These are phyloP conservation scores for Tympanopsis confertula DNA, from an alignment of 2,329 filamentous ascomycete genomes.

Conservation along the genomic window DNA sequence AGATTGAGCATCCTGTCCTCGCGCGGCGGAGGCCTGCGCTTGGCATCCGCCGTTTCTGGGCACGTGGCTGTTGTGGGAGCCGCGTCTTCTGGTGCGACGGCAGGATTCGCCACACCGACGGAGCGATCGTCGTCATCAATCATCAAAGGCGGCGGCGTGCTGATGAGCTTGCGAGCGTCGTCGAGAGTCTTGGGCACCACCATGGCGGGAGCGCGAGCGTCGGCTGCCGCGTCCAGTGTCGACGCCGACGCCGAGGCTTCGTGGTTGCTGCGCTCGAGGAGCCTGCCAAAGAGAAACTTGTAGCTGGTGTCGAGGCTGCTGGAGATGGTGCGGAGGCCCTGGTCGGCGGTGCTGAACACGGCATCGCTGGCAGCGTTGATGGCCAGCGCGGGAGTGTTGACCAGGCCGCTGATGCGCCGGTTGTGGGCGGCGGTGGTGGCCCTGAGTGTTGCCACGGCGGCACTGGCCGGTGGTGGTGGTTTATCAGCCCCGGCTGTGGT, in stretches of 20 bases:
- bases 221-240: slow-evolving; percentile 26
- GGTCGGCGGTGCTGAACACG: slow-evolving; percentile 78
- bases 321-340: slow-evolving; percentile 83
- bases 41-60: slow-evolving; percentile 11
- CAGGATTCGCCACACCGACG: slow-evolving; percentile 42
- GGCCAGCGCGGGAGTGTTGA: slow-evolving; percentile 72
- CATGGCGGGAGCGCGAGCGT: slow-evolving; percentile 34
- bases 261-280: slow-evolving; percentile 54
- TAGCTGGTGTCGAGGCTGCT: slow-evolving; percentile 85
- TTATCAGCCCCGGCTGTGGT: slow-evolving; percentile 79
- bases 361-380: slow-evolving; percentile 75
- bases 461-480: slow-evolving; percentile 41
- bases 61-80: slow-evolving; percentile 9
- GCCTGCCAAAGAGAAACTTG: slow-evolving; percentile 79
- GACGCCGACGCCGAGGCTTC: background rate
- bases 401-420: slow-evolving; percentile 70
- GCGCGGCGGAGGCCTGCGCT: slow-evolving; percentile 15
- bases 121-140: slow-evolving; percentile 44
- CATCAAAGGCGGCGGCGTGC: slow-evolving; percentile 44
- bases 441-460: slow-evolving; percentile 19
- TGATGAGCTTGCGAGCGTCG: slow-evolving; percentile 81
- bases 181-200: slow-evolving; percentile 78
- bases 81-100: slow-evolving; percentile 27
- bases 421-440: slow-evolving; percentile 45
- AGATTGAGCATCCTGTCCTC: slow-evolving; percentile 62